Base-by-base conservation (phyloP, 305 asterid genomes). In the Fraxinus velutina region DNA sequence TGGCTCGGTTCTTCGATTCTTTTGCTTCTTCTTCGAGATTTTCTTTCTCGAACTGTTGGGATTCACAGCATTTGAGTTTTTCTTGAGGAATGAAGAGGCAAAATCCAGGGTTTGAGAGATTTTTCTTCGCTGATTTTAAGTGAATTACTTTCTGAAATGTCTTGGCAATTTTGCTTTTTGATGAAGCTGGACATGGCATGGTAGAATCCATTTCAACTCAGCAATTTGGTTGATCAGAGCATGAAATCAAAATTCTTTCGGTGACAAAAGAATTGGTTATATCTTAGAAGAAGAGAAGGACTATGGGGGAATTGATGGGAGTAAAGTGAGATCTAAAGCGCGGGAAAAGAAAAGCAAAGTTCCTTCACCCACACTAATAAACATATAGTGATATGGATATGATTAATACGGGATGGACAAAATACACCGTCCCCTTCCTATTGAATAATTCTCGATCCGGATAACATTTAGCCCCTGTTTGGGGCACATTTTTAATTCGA, bases 31-130 rank as follows among this genome's bases (percentile, higher is more conserved):
- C 90, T 12, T 83, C 84, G 19, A 82, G 86, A 6, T 93, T 83
- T 21, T 88, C 95, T 44, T 84, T 87, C 79, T 88, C 87, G 24
- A 92, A 86, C 19, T 85, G 93, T 2, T 86, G 92, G 2, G 97
- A 86, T 78, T 93, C 99, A 88, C 97, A 95, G 83, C 98, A 93
- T 70, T 93, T 81, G 86, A 95, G 92, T 57, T 92, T 95, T 37
- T 95, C 97, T 75, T 91, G 98, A 7, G 99, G 97, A 15, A 94
- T 92, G 0, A 91, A 83, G 24, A 92, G 89, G 85, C 97, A 93
- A 75, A 94, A 93, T 0, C 91, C 97, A 15, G 91, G 90, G 83
- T 80, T 90, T 3, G 96, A 86, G 33, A 87, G 87, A 7, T 57
- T 70, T 21, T 87, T 90, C 1, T 86, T 47, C 27, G 85, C 77